Evolutionary conservation across 163 green algal species (phyloP).

Genomic region (Chlamydomonas reinhardtii): DNA sequence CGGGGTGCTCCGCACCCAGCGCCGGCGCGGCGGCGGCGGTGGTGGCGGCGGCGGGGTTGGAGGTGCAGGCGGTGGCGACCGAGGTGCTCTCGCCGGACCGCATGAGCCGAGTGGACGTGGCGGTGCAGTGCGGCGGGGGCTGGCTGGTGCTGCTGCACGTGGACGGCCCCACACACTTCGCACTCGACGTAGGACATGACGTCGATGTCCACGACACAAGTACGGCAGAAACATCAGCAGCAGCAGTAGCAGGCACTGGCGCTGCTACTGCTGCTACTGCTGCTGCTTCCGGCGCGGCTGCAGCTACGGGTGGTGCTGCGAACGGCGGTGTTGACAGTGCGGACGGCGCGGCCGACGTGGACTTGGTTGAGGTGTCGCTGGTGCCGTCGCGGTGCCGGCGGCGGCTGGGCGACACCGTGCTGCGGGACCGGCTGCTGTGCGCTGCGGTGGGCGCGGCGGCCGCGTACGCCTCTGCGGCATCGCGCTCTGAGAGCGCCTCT

Average conservation of each 20-base stretch:
- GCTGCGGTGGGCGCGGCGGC: neutral
- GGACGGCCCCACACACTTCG: slow-evolving; percentile 32
- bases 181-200: neutral
- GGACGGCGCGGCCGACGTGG: too few species aligned
- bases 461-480: too few species aligned
- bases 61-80: neutral
- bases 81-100: slow-evolving; percentile 29
- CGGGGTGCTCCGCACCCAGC: neutral
- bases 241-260: too few species aligned
- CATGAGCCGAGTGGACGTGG: slow-evolving; percentile 19
- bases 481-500: too few species aligned
- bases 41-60: too few species aligned
- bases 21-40: neutral
- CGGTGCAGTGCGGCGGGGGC: slow-evolving; percentile 7
- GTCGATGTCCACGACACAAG: too few species aligned
- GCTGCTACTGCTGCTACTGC: too few species aligned
- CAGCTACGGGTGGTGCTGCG: neutral
- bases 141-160: slow-evolving; percentile 42
- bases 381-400: neutral
- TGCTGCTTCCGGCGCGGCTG: neutral
- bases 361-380: too few species aligned
- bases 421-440: slow-evolving; percentile 12
- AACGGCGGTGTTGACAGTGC: neutral
- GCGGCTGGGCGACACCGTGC: slow-evolving; percentile 8
- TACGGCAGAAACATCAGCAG: too few species aligned